phyloP scores from a whole-genome alignment of 163 green algal species.

The Scenedesmus sp. region DNA sequence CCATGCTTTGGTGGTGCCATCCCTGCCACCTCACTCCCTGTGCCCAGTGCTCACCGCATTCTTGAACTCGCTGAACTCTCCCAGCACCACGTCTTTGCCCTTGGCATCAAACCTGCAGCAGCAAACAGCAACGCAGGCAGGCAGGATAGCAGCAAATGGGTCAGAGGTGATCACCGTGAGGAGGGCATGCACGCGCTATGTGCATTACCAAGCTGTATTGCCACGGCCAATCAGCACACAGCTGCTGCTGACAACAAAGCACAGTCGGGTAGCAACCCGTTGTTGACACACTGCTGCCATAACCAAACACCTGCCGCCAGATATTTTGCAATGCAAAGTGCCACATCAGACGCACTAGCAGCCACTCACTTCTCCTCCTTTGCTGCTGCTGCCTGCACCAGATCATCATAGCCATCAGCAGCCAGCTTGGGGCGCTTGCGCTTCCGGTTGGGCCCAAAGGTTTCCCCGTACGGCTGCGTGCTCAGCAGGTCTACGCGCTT shows the following conservation, averaged over 20 bases:
- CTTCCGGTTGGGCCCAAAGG: constrained; percentile 87
- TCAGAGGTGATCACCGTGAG: neutral
- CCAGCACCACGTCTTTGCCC: neutral
- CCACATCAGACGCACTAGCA: neutral
- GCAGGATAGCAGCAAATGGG: neutral
- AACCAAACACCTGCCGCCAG: neutral
- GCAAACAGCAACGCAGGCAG: neutral
- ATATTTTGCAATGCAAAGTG: neutral
- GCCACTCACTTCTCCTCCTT: constrained; percentile 52
- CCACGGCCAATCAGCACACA: neutral
- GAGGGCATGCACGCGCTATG: neutral
- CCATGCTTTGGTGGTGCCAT: neutral
- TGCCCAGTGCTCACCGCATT: constrained; percentile 47
- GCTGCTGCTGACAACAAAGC: too few relatives aligned
- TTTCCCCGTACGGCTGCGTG: constrained; percentile 86
- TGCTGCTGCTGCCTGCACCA: constrained; percentile 58
- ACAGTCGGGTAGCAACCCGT: neutral
- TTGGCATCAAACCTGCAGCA: constrained; percentile 61
- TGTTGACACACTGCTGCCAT: neutral
- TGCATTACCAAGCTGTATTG: neutral
- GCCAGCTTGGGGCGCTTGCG: constrained; percentile 92
- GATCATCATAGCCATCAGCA: constrained; percentile 74
- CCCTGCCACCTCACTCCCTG: neutral
- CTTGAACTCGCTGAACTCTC: constrained; percentile 50
- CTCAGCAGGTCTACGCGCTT: constrained; percentile 81